These are phyloP conservation scores for Candida tallmaniae DNA, from an alignment of 805 yeast genomes.

Conservation along the genomic window DNA sequence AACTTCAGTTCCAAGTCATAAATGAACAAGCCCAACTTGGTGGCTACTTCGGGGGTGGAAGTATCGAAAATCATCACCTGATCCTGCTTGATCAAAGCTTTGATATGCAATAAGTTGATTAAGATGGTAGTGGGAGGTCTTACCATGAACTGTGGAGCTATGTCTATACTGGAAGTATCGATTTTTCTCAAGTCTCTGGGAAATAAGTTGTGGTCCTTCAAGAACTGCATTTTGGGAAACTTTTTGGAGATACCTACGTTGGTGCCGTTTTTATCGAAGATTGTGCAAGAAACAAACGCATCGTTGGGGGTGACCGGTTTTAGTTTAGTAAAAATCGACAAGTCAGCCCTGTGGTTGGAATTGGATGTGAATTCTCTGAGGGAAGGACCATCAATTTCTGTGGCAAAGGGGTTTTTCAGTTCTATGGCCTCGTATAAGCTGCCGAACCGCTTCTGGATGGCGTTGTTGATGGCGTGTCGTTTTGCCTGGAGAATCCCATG, in stretches of 20 bases:
- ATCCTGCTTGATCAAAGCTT: constrained; percentile 82
- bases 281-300: constrained; percentile 69
- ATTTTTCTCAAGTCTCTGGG: constrained; percentile 87
- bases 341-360: constrained; percentile 9
- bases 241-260: constrained; percentile 66
- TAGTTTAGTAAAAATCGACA: constrained; percentile 15
- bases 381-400: constrained; percentile 8
- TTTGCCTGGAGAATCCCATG: too few relatives aligned
- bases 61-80: constrained; percentile 82
- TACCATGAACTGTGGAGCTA: constrained; percentile 85
- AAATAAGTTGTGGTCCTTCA: constrained; percentile 65
- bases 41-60: constrained; percentile 59
- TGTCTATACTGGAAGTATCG: constrained; percentile 68
- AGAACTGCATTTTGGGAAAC: constrained; percentile 67
- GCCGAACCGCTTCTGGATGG: too few relatives aligned
- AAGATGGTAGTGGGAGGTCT: constrained; percentile 69
- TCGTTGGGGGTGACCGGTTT: constrained; percentile 47
- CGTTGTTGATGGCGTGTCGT: too few relatives aligned
- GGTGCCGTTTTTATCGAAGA: constrained; percentile 66
- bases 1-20: constrained; percentile 80
- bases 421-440: too few relatives aligned
- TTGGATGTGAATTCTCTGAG: constrained; percentile 14
- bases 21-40: constrained; percentile 69
- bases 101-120: constrained; percentile 79
- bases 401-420: constrained; percentile 12